Evolutionary conservation across 257 asterid species (phyloP).

Genomic region (Jacaranda mimosifolia): DNA sequence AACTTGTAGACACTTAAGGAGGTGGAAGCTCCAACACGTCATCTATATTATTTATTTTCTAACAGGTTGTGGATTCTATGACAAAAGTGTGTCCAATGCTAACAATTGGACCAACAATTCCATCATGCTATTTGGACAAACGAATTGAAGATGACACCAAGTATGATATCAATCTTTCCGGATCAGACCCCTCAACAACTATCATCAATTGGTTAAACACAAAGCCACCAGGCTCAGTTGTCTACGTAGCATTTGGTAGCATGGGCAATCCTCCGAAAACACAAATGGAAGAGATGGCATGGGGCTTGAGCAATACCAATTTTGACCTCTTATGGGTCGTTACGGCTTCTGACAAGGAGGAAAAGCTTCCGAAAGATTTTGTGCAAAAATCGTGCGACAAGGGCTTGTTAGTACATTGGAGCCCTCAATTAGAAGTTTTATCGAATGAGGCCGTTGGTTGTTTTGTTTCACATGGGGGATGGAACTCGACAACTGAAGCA

Average conservation of each 20-base stretch:
- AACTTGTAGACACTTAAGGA: too few species aligned
- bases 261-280: constrained; percentile 54
- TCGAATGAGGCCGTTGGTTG: constrained; percentile 68
- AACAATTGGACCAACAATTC: constrained; percentile 83
- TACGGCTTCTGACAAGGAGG: constrained; percentile 43
- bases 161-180: constrained; percentile 61
- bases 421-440: constrained; percentile 67
- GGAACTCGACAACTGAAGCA: constrained; percentile 82
- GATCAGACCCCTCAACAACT: constrained; percentile 41
- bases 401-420: constrained; percentile 64
- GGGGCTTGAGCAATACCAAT: constrained; percentile 50
- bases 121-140: constrained; percentile 71
- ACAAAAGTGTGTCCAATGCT: constrained; percentile 46
- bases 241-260: constrained; percentile 86
- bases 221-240: constrained; percentile 64
- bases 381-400: constrained; percentile 29
- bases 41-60: background rate
- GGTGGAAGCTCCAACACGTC: too few species aligned
- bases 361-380: constrained; percentile 52
- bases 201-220: constrained; percentile 60
- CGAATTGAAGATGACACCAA: constrained; percentile 53
- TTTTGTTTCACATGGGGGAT: constrained; percentile 78
- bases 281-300: constrained; percentile 71
- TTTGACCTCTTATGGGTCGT: constrained; percentile 70
- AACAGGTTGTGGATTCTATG: constrained; percentile 68